Conservation (phyloP, 129 eudicot genomes). For the Glebionis coronaria region DNA sequence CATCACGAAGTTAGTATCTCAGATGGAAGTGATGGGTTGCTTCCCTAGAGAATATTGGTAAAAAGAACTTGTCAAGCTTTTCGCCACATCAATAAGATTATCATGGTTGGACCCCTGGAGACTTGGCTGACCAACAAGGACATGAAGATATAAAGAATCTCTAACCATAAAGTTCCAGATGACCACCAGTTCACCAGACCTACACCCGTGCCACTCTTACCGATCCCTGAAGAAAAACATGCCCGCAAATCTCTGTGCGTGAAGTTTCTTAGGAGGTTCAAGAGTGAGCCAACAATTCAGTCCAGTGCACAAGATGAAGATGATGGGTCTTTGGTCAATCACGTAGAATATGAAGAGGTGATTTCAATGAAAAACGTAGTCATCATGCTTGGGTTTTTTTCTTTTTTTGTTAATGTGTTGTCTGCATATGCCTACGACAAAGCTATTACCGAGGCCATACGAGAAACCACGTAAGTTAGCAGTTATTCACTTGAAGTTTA, state of each 20-base stretch:
- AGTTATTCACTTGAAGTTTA: too few relatives aligned
- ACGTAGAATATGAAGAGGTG: conserved; percentile 49
- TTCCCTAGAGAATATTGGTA: too few relatives aligned
- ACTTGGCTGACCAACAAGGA: conserved; percentile 91
- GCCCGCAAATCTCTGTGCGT: conserved; percentile 28
- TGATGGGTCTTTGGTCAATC: conserved; percentile 40
- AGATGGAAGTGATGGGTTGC: too few relatives aligned
- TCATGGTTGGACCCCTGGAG: conserved; percentile 79
- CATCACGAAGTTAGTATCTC: too few relatives aligned
- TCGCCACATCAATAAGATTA: conserved; percentile 44
- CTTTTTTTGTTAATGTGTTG: too few relatives aligned
- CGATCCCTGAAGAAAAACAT: conserved; percentile 42
- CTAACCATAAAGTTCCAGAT: conserved; percentile 20
- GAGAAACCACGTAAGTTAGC: too few relatives aligned
- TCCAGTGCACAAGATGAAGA: conserved; percentile 29
- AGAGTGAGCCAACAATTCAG: conserved; percentile 61
- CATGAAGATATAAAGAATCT: conserved; percentile 73
- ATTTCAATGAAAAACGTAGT: too few relatives aligned
- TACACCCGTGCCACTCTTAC: conserved; percentile 28
- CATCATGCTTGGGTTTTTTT: too few relatives aligned
- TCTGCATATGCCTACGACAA: too few relatives aligned
- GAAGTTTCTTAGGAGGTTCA: conserved; percentile 58
- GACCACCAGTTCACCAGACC: conserved; percentile 21
- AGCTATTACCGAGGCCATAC: too few relatives aligned
- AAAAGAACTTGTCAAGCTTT: too few relatives aligned